phyloP scores from a whole-genome alignment of 108 stramenopile genomes.

The Pseudonitzschia delicatissima region DNA sequence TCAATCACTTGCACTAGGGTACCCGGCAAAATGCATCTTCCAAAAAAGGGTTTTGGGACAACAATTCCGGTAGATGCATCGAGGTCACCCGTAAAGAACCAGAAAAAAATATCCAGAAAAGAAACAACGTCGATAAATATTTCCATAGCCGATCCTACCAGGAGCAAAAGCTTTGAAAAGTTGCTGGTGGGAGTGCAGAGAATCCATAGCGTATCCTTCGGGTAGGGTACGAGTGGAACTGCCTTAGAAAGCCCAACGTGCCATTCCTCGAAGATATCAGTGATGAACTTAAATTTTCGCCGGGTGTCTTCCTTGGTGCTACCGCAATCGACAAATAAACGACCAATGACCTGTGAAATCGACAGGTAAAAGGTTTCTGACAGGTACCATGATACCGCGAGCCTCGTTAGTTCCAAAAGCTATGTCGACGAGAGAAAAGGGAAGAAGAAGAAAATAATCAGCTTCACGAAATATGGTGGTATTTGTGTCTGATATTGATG shows the following conservation, averaged over 20 bases:
- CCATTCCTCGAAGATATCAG: conserved; percentile 2
- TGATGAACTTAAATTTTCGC: background rate
- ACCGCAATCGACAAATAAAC: conserved; percentile 9
- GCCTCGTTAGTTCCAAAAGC: conserved; percentile 49
- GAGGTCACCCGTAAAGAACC: conserved; percentile 70
- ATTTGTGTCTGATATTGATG: too few species aligned
- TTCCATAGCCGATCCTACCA: conserved; percentile 39
- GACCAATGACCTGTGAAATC: conserved; percentile 1
- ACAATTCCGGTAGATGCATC: conserved; percentile 45
- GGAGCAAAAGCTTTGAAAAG: conserved; percentile 42
- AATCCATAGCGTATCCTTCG: conserved; percentile 32
- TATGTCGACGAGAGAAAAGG: conserved; percentile 21
- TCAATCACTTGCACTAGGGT: conserved; percentile 67
- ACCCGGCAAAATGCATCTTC: conserved; percentile 56
- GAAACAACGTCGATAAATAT: conserved; percentile 51
- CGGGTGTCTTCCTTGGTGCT: background rate
- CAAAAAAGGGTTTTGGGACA: conserved; percentile 63
- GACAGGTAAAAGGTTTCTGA: conserved; percentile 21
- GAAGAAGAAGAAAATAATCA: background rate
- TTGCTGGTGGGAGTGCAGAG: conserved; percentile 52
- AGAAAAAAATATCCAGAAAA: conserved; percentile 67
- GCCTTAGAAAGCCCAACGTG: background rate
- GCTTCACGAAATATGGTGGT: too few species aligned
- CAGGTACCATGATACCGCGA: conserved; percentile 44
- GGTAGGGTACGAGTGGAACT: conserved; percentile 21